These are phyloP conservation scores for Neltuma alba DNA, from an alignment of 306 rosid species.

Conservation along the genomic window DNA sequence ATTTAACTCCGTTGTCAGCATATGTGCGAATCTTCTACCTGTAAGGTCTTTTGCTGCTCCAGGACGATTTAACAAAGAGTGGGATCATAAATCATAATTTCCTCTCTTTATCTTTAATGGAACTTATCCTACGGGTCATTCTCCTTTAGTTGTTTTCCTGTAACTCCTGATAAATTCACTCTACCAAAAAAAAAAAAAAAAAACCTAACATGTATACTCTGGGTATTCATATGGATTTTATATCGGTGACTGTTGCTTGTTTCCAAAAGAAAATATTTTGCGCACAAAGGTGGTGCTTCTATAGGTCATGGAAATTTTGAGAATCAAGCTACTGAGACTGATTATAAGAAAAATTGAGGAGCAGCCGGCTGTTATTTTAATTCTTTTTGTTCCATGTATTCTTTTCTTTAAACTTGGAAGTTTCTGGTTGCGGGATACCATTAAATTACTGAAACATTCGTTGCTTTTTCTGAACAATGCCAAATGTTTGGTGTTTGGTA, in stretches of 20 bases:
- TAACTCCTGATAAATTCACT: slow-evolving; percentile 1
- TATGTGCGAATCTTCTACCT: neutral
- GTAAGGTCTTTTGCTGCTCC: neutral
- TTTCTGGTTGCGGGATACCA: neutral
- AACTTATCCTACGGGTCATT: neutral
- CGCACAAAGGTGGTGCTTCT: slow-evolving; percentile 31
- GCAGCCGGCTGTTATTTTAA: slow-evolving; percentile 30
- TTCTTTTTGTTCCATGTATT: slow-evolving; percentile 12
- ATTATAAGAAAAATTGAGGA: slow-evolving; percentile 18
- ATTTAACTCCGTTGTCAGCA: neutral
- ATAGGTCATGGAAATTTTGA: slow-evolving; percentile 27
- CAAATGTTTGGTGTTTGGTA: slow-evolving; percentile 35
- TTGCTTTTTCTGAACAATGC: slow-evolving; percentile 19
- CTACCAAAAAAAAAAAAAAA: slow-evolving; percentile 18
- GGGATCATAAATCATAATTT: slow-evolving; percentile 6
- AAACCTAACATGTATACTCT: slow-evolving; percentile 7
- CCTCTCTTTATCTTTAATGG: neutral
- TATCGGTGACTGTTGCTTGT: slow-evolving; percentile 21
- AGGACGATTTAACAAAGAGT: slow-evolving; percentile 10
- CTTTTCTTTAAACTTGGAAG: slow-evolving; percentile 4
- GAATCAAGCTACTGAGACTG: slow-evolving; percentile 26
- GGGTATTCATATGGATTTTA: neutral
- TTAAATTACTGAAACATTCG: neutral
- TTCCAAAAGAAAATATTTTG: slow-evolving; percentile 25
- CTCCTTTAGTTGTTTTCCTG: neutral